A percentile compares a stretch with the other conserved stretches of the same genome.
Evolutionary conservation across 2,329 filamentous ascomycete species (phyloP).

Genomic region (Fonsecaea multimorphosa): DNA sequence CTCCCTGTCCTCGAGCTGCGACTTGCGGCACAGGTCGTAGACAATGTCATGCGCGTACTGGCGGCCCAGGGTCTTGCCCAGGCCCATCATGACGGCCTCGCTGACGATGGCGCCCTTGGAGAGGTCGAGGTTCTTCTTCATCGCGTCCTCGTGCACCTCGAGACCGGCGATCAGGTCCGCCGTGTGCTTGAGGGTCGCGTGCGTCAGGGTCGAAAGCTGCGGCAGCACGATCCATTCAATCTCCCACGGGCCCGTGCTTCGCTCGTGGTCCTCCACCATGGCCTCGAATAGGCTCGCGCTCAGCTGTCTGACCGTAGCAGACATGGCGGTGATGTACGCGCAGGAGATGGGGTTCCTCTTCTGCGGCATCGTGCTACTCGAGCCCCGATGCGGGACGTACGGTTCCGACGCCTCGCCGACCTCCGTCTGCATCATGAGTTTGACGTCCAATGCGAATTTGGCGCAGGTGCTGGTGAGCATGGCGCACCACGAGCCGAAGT

Average conservation of each 20-base stretch:
- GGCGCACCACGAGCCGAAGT: constrained; percentile 36
- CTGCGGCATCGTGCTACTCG: constrained; percentile 64
- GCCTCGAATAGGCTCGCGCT: constrained; percentile 61
- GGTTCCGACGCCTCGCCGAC: constrained; percentile 62
- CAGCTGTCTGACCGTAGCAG: constrained; percentile 60
- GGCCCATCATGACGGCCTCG: constrained; percentile 66
- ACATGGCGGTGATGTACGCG: constrained; percentile 62
- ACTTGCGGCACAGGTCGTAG: constrained; percentile 60
- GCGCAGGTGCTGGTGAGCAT: constrained; percentile 36
- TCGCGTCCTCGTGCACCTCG: constrained; percentile 57
- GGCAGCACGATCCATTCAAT: constrained; percentile 65
- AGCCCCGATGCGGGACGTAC: constrained; percentile 61
- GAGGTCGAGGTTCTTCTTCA: constrained; percentile 59
- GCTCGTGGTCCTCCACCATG: constrained; percentile 65
- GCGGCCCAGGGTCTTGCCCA: constrained; percentile 59
- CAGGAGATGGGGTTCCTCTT: constrained; percentile 66
- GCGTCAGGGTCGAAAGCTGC: constrained; percentile 60
- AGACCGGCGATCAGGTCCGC: constrained; percentile 60
- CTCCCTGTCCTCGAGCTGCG: constrained; percentile 52
- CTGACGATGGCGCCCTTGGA: constrained; percentile 62
- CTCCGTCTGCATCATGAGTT: constrained; percentile 65
- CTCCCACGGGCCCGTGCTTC: constrained; percentile 65
- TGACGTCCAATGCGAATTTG: constrained; percentile 64
- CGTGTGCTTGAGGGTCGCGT: constrained; percentile 61
- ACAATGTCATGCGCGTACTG: constrained; percentile 64